Evolutionary conservation across 176 grass and related monocot genomes (phyloP), one percentile per base, ranked within the genome.

Genomic region (Ampelocalamus luodianensis): DNA sequence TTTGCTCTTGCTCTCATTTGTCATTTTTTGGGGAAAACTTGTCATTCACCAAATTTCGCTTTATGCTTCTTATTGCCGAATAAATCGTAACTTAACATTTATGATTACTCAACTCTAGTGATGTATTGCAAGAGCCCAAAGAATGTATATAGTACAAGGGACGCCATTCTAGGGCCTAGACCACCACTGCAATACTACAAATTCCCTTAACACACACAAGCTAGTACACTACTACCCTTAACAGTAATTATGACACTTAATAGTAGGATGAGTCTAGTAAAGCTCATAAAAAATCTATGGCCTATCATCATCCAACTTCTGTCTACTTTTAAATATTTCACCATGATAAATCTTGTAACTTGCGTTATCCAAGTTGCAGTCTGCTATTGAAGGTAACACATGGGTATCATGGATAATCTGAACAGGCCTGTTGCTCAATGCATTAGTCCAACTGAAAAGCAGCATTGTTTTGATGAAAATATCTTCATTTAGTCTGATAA

Each of bases 61-160:
- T 37, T 64, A 71, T 65, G 12, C 14, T 72, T 73, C 40, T 8
- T 72, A 46, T 16, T 24, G 16, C 14, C 2, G 14, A 79, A 65
- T 36, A 79, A 74, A 79, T 66, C 9, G 9, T 29, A 32, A 60
- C 17, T 16, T 29, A 64, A 0, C 58, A 63, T 63, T 29, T 78
- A 46, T 26, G 16, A 63, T 27, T 46, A 77, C 36, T 77, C 74
- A 58, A 76, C 51, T 54, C 16, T 56, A 73, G 79, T 71, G 56
- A 53, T 32, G 54, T 60, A 59, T 12, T 78, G 76, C 38, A 78
- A 64, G 38, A 63, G 11, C 58, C 39, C 15, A 62, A 78, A 44
- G 56, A 13, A 39, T 7, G 39, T 43, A 61, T 51, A 32, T 75
- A 55, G 32, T 51, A 75, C 32, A 75, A 73, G 29, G 12, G 72